Conservation (phyloP, 345 rosid genomes). For the Mallotus nudiflorus region DNA sequence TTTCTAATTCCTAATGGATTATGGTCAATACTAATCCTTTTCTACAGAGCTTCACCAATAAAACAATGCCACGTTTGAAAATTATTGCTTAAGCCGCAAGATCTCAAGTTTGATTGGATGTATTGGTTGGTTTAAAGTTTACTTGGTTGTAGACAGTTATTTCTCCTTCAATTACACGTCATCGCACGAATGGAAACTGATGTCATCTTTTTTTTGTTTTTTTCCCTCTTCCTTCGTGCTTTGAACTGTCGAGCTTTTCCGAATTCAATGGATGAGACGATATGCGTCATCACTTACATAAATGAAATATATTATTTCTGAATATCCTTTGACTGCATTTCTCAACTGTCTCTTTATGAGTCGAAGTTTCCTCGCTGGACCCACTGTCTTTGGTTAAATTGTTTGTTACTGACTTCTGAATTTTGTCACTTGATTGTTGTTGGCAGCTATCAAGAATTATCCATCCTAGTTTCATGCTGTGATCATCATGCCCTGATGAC, state of each 20-base stretch:
- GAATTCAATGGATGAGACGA: neutral
- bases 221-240: neutral
- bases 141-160: neutral
- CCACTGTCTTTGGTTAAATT: too few species aligned
- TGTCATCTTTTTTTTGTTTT: neutral
- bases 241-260: neutral
- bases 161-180: constrained; percentile 10
- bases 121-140: neutral
- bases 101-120: neutral
- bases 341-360: too few species aligned
- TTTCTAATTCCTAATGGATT: neutral
- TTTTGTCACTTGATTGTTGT: too few species aligned
- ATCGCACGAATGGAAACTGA: constrained; percentile 1
- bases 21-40: neutral
- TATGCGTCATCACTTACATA: neutral
- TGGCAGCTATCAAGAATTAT: too few species aligned
- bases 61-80: neutral
- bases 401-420: too few species aligned
- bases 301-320: neutral
- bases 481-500: too few species aligned
- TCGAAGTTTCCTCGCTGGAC: too few species aligned
- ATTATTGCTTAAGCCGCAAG: neutral
- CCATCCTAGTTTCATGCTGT: too few species aligned
- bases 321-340: too few species aligned
- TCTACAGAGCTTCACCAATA: neutral